A percentile compares a stretch with the other conserved stretches of the same genome.
Conservation (phyloP, 2,329 filamentous ascomycete species). For the Fusarium circinatum region DNA sequence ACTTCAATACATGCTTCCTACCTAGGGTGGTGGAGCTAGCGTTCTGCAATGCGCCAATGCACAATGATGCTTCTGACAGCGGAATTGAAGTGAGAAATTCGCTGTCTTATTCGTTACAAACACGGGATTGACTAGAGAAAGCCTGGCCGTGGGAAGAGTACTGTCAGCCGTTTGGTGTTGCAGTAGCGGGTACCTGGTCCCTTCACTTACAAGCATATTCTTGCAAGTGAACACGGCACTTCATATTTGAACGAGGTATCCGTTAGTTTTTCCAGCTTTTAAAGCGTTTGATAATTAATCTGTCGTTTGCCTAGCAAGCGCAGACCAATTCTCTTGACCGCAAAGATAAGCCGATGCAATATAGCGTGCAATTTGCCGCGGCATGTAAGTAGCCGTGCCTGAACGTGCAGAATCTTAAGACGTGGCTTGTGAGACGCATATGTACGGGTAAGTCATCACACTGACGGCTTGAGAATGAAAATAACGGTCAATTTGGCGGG, state of each 20-base stretch:
- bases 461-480: neutral
- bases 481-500: too few relatives aligned
- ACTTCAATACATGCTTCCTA: neutral
- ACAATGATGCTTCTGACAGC: neutral
- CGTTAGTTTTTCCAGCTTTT: rapidly evolving
- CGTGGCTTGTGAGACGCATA: neutral
- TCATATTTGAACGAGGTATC: neutral
- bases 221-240: neutral
- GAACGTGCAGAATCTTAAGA: neutral
- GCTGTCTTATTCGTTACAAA: neutral
- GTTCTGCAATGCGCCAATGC: neutral
- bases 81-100: neutral
- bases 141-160: neutral
- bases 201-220: neutral
- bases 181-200: neutral
- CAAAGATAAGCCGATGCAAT: neutral
- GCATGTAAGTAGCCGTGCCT: neutral
- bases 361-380: too few relatives aligned
- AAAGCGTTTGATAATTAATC: too few relatives aligned
- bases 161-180: neutral
- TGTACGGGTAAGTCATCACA: neutral
- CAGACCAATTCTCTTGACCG: neutral
- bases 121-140: neutral
- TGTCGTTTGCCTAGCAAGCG: neutral
- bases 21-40: neutral